Base-by-base conservation (phyloP, 1,284 basidiomycete species). In the Cutaneotrichosporon arboriforme region DNA sequence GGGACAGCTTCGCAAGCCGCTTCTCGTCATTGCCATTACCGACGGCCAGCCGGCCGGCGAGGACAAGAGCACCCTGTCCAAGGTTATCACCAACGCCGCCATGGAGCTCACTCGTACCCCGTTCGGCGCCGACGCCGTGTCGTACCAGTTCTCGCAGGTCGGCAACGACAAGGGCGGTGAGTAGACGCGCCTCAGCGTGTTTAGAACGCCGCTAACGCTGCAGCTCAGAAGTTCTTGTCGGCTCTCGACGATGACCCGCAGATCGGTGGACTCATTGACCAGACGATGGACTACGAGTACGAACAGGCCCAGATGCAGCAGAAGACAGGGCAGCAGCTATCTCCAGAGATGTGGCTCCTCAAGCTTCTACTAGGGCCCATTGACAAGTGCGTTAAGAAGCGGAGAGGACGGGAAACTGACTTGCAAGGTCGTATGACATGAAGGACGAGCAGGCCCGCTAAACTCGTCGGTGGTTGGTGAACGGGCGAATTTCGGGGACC, bases 31-130 rank as follows among this genome's bases (percentile, higher is more conserved):
- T 47, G 61, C 59, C 46, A 69, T 77, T 55, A 76, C 75, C 9
- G 75, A 76, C 56, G 75, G 74, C 44, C 68, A 70, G 12, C 74
- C 73, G n/a, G 74, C 73, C 35, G 76, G 76, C 37, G 75, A 77
- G 63, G 62, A 65, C 47, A 64, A 67, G 41, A 66, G 23, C 48
- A 54, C 39, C 38, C 53, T 69, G 51, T 49, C 54, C 21, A 54
- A 63, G 31, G 71, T 69, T 35, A 70, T 75, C 61, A 49, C 51
- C 17, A 43, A 60, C 20, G 64, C 69, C 1, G 56, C 59, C 21
- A 37, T 65, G 18, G 58, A 66, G 47, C 63, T 75, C 20, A 21
- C 45, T 36, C 53, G 63, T 34, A 64, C 68, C 17, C 61, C 64
- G 1, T 73, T 66, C 44, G 53, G 53, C 14, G 42, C 51, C 22